Evolutionary conservation across 371 early-diverging fungal genomes (phyloP).

Genomic region (Mucor irregularis): DNA sequence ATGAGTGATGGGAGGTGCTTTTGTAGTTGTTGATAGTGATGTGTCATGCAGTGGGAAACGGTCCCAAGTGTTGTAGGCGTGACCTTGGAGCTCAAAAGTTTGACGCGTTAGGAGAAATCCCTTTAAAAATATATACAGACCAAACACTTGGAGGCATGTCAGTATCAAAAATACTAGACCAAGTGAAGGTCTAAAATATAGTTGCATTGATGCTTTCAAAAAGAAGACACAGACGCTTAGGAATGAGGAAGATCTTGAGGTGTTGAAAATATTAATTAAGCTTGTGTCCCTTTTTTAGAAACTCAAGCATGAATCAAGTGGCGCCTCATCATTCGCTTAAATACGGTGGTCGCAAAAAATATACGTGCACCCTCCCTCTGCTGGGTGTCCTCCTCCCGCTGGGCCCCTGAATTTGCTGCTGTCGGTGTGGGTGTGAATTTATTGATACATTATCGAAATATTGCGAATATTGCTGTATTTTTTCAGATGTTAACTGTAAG

Average conservation of each 20-base stretch:
- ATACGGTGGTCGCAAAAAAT: too few relatives aligned
- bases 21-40: neutral
- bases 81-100: slow-evolving; percentile 62
- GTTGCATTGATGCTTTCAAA: slow-evolving; percentile 10
- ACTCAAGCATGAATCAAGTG: slow-evolving; percentile 3
- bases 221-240: too few relatives aligned
- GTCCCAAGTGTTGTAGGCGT: slow-evolving; percentile 32
- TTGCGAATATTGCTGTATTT: too few relatives aligned
- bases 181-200: slow-evolving; percentile 5
- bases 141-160: slow-evolving; percentile 31
- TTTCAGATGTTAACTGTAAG: too few relatives aligned
- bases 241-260: neutral
- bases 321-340: neutral
- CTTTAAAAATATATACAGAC: slow-evolving; percentile 72
- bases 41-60: slow-evolving; percentile 25
- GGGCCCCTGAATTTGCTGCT: too few relatives aligned
- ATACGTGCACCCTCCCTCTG: too few relatives aligned
- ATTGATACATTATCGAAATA: too few relatives aligned
- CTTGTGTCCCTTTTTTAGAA: too few relatives aligned
- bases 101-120: slow-evolving; percentile 85
- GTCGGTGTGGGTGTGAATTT: too few relatives aligned
- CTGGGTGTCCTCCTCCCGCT: too few relatives aligned
- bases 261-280: too few relatives aligned
- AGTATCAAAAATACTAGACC: slow-evolving; percentile 13
- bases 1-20: neutral